Conservation (phyloP, 129 eudicot species). For the Saussurea involucrata region DNA sequence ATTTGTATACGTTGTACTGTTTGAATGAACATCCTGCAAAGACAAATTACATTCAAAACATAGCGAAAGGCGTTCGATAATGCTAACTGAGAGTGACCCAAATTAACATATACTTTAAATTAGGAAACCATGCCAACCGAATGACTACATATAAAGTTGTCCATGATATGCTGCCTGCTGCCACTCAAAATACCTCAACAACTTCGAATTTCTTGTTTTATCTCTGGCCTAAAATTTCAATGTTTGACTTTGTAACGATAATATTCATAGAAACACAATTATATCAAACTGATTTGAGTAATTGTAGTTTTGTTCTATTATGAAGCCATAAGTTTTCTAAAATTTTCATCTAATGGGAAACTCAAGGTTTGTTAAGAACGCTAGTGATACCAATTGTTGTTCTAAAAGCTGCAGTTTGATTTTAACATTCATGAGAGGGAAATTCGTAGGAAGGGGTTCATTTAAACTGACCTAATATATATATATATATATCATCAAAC, state of each 20-base stretch:
- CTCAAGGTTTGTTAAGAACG: neutral
- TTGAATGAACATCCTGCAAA: conserved; percentile 25
- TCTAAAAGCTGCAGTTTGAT: too few species aligned
- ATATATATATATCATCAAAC: neutral
- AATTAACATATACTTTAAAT: neutral
- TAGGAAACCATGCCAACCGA: neutral
- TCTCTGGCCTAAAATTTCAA: too few species aligned
- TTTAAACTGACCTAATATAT: neutral
- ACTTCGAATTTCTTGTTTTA: neutral
- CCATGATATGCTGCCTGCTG: neutral
- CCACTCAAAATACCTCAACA: neutral
- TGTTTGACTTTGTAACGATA: neutral
- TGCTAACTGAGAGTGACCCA: too few species aligned
- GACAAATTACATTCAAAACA: neutral
- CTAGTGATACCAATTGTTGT: neutral
- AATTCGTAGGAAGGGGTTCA: neutral
- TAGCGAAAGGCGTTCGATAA: too few species aligned
- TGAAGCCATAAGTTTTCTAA: too few species aligned
- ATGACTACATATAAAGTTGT: neutral
- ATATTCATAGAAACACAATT: neutral
- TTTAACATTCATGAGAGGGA: neutral
- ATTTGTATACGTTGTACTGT: conserved; percentile 26
- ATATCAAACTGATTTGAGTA: too few species aligned
- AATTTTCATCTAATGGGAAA: neutral
- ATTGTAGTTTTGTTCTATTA: too few species aligned